Evolutionary conservation across 768 basidiomycete genomes (phyloP), one percentile per base, ranked within the genome.

Genomic region (Mycena rebaudengoi): DNA sequence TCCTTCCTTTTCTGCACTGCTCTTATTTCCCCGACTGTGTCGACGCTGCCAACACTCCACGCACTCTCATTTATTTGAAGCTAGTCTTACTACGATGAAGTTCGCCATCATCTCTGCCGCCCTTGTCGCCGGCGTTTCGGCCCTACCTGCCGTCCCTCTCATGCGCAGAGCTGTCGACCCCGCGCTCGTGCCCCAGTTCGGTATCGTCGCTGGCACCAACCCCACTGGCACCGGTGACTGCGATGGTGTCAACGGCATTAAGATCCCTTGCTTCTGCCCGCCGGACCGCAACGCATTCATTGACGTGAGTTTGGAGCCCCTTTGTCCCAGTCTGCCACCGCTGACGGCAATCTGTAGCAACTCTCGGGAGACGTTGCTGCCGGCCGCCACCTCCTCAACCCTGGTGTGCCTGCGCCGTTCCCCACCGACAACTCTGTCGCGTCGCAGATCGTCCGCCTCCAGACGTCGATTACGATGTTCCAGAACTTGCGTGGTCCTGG

Each of bases 401-500:
- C 91, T 11, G 71, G 77, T 1, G 79, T 92, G 52, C 58, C 73
- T 18, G 76, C 91, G 2, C 80, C 83, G 13, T 94, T 90, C 82
- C 91, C 90, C 2, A 83, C 83, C 2, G 89, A 87, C 68, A 77
- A 81, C 66, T 86, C 85, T 7, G 81, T 78, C 57, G 75, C 73
- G 8, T 85, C 86, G 46, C 80, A 86, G 70, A 74, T 84, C 44
- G 79, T 86, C 0, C 86, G 91, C 30, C 78, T 92, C 61, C 77
- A 85, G 46, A 82, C 90, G 26, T 82, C 86, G 6, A 70, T 87
- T 12, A 83, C 90, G 35, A 89, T 91, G 7, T 77, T 92, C n/a
- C 91, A 93, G 77, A 93, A 92, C 73, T 73, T 92, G 40, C 78
- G 82, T 49, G 91, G 90, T 1, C 80, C 88, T 0, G 91, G 91